Conservation (phyloP, 1,284 basidiomycete species). For the Boletus calvinii region DNA sequence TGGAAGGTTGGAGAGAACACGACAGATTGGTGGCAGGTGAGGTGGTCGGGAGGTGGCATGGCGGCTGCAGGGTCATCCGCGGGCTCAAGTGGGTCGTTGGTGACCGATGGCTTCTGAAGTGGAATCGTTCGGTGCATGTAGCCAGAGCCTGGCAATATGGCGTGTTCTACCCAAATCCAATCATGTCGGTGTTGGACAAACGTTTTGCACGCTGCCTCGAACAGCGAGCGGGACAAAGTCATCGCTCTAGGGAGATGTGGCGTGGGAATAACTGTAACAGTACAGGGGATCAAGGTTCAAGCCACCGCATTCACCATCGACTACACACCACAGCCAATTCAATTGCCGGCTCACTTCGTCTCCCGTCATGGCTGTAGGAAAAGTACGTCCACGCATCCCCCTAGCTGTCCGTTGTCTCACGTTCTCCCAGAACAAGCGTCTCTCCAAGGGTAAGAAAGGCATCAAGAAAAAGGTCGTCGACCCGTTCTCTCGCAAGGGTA, state of each 20-base stretch:
- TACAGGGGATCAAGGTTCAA: constrained; percentile 42
- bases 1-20: constrained; percentile 72
- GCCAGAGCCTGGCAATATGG: constrained; percentile 46
- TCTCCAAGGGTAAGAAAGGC: constrained; percentile 99
- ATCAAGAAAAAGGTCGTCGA: constrained; percentile 99
- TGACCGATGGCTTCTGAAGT: constrained; percentile 6
- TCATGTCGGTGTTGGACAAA: constrained; percentile 43
- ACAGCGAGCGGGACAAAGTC: constrained; percentile 48
- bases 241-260: constrained; percentile 35
- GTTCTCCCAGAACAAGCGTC: constrained; percentile 81
- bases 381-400: constrained; percentile 49
- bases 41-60: constrained; percentile 17
- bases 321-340: constrained; percentile 48
- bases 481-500: constrained; percentile 99
- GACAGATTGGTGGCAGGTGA: constrained; percentile 59
- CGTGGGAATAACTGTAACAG: constrained; percentile 53
- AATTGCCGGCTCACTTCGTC: constrained; percentile 47
- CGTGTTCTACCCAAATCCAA: constrained; percentile 60
- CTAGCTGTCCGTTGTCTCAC: constrained; percentile 6
- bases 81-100: constrained; percentile 27
- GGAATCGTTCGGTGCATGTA: constrained; percentile 44
- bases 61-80: constrained; percentile 30
- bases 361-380: constrained; percentile 87
- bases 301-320: constrained; percentile 37
- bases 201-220: constrained; percentile 59